These are phyloP conservation scores for Termitomyces sp. DNA, from an alignment of 768 basidiomycete species.

Conservation along the genomic window DNA sequence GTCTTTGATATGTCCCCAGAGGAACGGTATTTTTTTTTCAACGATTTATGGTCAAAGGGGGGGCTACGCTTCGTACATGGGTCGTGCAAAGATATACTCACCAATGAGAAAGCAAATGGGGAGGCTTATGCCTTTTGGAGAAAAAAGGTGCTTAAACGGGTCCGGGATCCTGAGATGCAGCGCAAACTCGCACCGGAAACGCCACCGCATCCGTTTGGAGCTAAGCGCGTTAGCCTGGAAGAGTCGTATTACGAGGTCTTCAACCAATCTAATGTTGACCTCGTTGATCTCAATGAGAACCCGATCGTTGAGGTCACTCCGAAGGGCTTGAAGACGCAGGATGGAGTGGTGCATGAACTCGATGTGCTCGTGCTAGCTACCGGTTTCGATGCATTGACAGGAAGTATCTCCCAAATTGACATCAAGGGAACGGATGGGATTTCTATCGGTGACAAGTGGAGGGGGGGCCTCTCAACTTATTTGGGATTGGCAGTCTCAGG, in stretches of 20 bases:
- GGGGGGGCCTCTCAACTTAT: constrained; percentile 11
- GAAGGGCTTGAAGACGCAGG: constrained; percentile 13
- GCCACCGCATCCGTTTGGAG: constrained; percentile 21
- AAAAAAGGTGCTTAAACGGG: constrained; percentile 16
- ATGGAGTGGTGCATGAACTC: constrained; percentile 14
- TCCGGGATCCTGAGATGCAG: constrained; percentile 12
- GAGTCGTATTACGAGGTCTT: not conserved
- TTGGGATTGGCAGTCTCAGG: not conserved
- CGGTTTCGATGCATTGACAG: constrained; percentile 11
- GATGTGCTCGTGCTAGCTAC: constrained; percentile 20
- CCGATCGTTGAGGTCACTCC: constrained; percentile 17
- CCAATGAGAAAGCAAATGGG: constrained; percentile 16
- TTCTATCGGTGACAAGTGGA: constrained; percentile 21
- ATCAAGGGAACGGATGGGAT: constrained; percentile 6
- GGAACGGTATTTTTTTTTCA: constrained; percentile 18
- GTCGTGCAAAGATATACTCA: constrained; percentile 15
- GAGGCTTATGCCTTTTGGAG: constrained; percentile 23
- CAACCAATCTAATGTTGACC: not conserved
- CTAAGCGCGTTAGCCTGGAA: constrained; percentile 17
- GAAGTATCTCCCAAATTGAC: constrained; percentile 20
- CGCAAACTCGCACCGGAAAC: not conserved
- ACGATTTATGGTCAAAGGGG: constrained; percentile 19
- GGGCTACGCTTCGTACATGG: constrained; percentile 20
- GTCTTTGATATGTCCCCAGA: constrained; percentile 15
- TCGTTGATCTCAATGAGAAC: constrained; percentile 5